A percentile compares a stretch with the other conserved stretches of the same genome.
These are phyloP conservation scores for Suillus luteus DNA, from an alignment of 768 basidiomycete genomes.

Conservation along the genomic window DNA sequence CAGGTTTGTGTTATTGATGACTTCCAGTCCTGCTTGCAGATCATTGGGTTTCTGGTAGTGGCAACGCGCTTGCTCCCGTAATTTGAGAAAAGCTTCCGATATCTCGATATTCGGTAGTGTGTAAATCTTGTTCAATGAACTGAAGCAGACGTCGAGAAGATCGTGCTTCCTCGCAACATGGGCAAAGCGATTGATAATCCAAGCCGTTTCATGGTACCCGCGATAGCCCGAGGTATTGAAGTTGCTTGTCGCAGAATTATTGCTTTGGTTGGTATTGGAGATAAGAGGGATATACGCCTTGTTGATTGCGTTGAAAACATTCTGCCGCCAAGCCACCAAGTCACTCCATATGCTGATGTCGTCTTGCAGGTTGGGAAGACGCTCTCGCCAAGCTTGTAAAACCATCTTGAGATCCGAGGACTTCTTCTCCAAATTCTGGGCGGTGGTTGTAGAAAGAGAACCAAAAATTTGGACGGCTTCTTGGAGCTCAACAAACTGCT, in stretches of 20 bases:
- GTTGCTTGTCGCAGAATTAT: conserved; percentile 52
- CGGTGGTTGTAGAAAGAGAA: conserved; percentile 82
- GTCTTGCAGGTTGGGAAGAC: conserved; percentile 92
- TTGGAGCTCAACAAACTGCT: conserved; percentile 97
- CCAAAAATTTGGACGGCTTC: conserved; percentile 96
- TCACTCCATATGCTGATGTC: conserved; percentile 99
- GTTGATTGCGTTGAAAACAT: conserved; percentile 97
- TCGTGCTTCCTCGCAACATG: conserved; percentile 98
- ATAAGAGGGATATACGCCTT: conserved; percentile 95
- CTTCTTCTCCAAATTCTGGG: conserved; percentile 89
- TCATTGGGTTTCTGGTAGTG: conserved; percentile 96
- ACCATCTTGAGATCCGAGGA: conserved; percentile 96
- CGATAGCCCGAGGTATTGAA: conserved; percentile 88
- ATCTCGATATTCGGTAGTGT: conserved; percentile 99
- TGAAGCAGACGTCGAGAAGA: conserved; percentile 93
- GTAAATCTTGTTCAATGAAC: conserved; percentile 94
- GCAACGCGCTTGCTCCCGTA: conserved; percentile 97
- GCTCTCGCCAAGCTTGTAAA: conserved; percentile 95
- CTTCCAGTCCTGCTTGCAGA: conserved; percentile 91
- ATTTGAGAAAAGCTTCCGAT: conserved; percentile 97
- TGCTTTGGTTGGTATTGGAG: conserved; percentile 50
- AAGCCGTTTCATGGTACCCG: conserved; percentile 98
- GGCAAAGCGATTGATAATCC: conserved; percentile 99
- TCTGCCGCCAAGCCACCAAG: conserved; percentile 98
- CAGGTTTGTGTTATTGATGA: conserved; percentile 99